phyloP scores from a whole-genome alignment of 2,329 filamentous ascomycete species.

The Aphanoascus verrucosus region DNA sequence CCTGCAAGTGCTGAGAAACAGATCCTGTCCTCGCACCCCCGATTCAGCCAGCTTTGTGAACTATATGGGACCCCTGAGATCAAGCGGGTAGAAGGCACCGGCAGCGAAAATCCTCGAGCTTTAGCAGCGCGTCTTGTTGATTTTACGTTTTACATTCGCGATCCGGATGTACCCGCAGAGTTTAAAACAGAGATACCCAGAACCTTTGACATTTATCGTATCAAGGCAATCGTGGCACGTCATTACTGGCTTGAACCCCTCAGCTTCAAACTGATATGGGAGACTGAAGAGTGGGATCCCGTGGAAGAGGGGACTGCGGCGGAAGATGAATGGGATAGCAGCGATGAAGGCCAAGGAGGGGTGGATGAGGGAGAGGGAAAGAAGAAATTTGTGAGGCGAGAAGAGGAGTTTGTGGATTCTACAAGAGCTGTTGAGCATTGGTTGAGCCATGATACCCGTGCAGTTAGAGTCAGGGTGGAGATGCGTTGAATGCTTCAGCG shows the following conservation, averaged over 20 bases:
- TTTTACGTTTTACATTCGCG: conserved; percentile 47
- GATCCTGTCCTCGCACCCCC: conserved; percentile 55
- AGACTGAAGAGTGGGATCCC: conserved; percentile 84
- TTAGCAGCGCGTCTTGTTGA: conserved; percentile 66
- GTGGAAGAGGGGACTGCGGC: conserved; percentile 53
- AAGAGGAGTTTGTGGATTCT: conserved; percentile 68
- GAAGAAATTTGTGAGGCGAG: conserved; percentile 61
- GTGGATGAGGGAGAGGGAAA: conserved; percentile 16
- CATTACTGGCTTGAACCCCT: conserved; percentile 57
- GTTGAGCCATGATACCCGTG: conserved; percentile 54
- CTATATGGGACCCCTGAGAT: conserved; percentile 63
- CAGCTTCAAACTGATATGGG: conserved; percentile 61
- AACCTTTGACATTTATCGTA: conserved; percentile 66
- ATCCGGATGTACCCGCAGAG: conserved; percentile 19
- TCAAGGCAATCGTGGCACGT: conserved; percentile 66
- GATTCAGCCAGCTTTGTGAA: conserved; percentile 63
- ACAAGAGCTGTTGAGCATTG: conserved; percentile 74
- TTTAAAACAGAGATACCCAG: conserved; percentile 53
- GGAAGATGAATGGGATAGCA: conserved; percentile 42
- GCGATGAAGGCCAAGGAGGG: conserved; percentile 41
- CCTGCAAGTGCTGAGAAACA: conserved; percentile 36
- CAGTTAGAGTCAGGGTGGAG: conserved; percentile 63
- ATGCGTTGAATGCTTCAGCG: conserved; percentile 8
- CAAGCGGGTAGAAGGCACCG: conserved; percentile 32
- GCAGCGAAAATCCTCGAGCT: conserved; percentile 58